Percentiles rank a stretch among this genome's conserved stretches.
Conservation (phyloP, 148 eudicot genomes). For the Silene conica region DNA sequence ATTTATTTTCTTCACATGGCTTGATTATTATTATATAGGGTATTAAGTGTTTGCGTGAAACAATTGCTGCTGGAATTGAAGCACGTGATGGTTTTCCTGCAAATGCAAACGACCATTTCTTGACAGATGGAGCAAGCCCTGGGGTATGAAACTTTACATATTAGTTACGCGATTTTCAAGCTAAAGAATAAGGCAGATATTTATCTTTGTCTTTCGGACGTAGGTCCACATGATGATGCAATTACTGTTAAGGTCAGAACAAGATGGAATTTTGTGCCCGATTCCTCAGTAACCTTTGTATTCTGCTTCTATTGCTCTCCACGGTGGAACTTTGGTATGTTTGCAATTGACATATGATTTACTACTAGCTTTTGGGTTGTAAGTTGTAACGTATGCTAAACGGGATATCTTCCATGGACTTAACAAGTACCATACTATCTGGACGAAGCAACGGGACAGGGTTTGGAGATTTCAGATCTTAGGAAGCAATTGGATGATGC, state of each 20-base stretch:
- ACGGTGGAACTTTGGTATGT: conserved; percentile 90
- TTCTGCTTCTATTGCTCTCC: conserved; percentile 97
- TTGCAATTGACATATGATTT: conserved; percentile 1
- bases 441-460: conserved; percentile 93
- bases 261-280: conserved; percentile 92
- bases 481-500: conserved; percentile 72
- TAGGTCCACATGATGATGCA: too few species aligned
- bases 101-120: conserved; percentile 81
- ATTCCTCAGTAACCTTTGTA: conserved; percentile 96
- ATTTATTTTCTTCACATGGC: neutral
- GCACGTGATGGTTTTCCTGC: conserved; percentile 90
- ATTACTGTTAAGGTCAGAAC: conserved; percentile 67
- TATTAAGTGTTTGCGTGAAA: conserved; percentile 81
- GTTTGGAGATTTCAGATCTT: conserved; percentile 71
- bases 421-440: conserved; percentile 88
- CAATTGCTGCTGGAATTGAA: conserved; percentile 92
- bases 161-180: neutral
- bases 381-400: too few species aligned
- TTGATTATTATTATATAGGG: conserved; percentile 45
- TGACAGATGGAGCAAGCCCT: conserved; percentile 94
- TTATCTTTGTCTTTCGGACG: neutral
- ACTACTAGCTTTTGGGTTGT: neutral
- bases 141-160: conserved; percentile 26
- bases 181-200: neutral
- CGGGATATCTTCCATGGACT: neutral